Evolutionary conservation across 2,329 filamentous ascomycete species (phyloP).

Genomic region (Aspergillus vadensis): DNA sequence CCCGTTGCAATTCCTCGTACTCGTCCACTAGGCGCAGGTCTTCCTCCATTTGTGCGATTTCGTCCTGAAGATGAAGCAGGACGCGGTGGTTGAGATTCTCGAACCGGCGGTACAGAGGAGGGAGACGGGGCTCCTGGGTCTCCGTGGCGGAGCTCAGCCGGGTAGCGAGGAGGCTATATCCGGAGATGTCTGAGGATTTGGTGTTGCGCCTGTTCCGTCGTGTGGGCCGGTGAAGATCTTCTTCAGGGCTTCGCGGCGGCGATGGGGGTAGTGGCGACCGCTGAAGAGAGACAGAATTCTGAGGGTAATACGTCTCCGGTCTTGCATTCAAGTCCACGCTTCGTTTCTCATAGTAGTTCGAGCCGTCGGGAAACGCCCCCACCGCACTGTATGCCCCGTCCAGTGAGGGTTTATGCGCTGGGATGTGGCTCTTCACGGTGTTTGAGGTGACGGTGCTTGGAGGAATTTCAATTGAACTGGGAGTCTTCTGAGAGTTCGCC

Average conservation of each 20-base stretch:
- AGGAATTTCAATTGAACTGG: conserved; percentile 29
- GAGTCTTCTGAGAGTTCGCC: conserved; percentile 31
- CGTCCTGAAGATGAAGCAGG: conserved; percentile 80
- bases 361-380: conserved; percentile 22
- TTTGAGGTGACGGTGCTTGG: conserved; percentile 31
- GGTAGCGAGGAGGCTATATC: conserved; percentile 40
- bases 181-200: conserved; percentile 29
- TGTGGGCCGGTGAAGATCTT: conserved; percentile 25
- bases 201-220: conserved; percentile 27
- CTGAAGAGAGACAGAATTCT: conserved; percentile 22
- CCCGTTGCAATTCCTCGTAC: conserved; percentile 47
- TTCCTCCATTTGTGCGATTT: conserved; percentile 78
- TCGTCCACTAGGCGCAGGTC: conserved; percentile 71
- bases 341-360: conserved; percentile 25
- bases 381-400: conserved; percentile 21
- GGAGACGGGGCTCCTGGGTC: conserved; percentile 31
- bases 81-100: conserved; percentile 79
- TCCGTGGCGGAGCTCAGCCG: conserved; percentile 33
- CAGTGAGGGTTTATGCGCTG: conserved; percentile 24
- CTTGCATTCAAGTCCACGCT: conserved; percentile 33
- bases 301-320: conserved; percentile 38
- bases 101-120: conserved; percentile 80
- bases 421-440: conserved; percentile 27
- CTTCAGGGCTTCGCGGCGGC: conserved; percentile 37
- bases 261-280: conserved; percentile 34